Percentiles rank a stretch among this genome's conserved stretches.
These are phyloP conservation scores for Ostreobium quekettii DNA, from an alignment of 139 green algal genomes.

Conservation along the genomic window DNA sequence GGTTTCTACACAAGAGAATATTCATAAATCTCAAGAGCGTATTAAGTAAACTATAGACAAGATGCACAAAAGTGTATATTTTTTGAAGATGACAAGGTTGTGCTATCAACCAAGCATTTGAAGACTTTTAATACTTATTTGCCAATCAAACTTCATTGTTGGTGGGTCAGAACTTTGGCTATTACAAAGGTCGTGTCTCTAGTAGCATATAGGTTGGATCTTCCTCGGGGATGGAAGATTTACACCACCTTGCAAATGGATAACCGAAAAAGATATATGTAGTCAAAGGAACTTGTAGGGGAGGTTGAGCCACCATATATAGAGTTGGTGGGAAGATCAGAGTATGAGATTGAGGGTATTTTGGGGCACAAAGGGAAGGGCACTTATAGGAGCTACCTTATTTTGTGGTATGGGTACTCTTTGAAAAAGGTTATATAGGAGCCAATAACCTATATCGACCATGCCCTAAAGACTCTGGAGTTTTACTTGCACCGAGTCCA, in stretches of 20 bases:
- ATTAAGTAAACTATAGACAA: constrained; percentile 12
- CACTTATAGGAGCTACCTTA: background rate
- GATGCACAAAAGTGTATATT: background rate
- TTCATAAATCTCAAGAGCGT: constrained; percentile 15
- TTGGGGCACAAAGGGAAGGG: background rate
- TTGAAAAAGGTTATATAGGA: background rate
- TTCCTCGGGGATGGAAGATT: background rate
- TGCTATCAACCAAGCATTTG: constrained; percentile 17
- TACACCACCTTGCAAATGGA: background rate
- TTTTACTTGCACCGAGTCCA: too few relatives aligned
- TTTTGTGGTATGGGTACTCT: background rate
- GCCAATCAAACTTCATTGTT: background rate
- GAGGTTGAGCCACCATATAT: background rate
- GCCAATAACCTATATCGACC: background rate
- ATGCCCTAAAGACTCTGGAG: background rate
- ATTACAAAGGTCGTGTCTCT: background rate
- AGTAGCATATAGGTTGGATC: background rate
- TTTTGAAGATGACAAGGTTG: constrained; percentile 16
- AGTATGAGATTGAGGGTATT: background rate
- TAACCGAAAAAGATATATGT: constrained; percentile 1
- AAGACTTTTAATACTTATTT: background rate
- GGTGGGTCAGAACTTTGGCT: background rate
- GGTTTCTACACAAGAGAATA: background rate
- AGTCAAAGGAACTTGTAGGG: background rate
- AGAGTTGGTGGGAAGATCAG: background rate